Conservation (phyloP, 371 early-diverging fungal species). For the Mortierella sp. region DNA sequence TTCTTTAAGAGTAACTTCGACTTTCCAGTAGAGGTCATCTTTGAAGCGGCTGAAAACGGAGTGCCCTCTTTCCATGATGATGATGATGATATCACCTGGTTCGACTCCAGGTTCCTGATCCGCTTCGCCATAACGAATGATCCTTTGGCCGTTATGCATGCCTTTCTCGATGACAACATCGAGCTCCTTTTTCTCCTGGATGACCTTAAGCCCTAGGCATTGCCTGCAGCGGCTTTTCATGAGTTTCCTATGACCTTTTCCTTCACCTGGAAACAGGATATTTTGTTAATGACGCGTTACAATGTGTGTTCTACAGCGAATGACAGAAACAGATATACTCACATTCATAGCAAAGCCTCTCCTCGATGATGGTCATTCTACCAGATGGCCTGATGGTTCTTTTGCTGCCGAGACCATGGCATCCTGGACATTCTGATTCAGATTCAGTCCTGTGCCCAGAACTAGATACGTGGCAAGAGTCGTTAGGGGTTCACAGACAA, state of each 20-base stretch:
- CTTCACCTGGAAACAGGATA: conserved; percentile 47
- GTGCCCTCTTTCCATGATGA: conserved; percentile 81
- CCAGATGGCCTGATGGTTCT: too few relatives aligned
- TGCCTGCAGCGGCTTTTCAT: conserved; percentile 76
- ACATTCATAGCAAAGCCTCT: too few relatives aligned
- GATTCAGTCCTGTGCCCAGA: too few relatives aligned
- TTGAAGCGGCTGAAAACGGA: conserved; percentile 69
- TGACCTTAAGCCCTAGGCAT: conserved; percentile 62
- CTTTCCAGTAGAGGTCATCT: conserved; percentile 70
- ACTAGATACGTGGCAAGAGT: too few relatives aligned
- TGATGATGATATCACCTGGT: conserved; percentile 78
- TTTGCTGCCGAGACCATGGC: too few relatives aligned
- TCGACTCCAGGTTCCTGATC: conserved; percentile 71
- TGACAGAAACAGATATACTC: too few relatives aligned
- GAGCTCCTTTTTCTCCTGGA: conserved; percentile 74
- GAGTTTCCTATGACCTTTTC: conserved; percentile 76
- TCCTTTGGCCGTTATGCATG: conserved; percentile 84
- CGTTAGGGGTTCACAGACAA: too few relatives aligned
- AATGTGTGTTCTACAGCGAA: too few relatives aligned
- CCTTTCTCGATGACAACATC: conserved; percentile 81
- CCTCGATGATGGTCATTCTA: too few relatives aligned
- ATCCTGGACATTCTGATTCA: too few relatives aligned
- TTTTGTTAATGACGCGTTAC: too few relatives aligned
- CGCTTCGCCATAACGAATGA: conserved; percentile 79
- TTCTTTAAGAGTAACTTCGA: conserved; percentile 70